Conservation (phyloP, 1,284 basidiomycete species). For the Vanrija sp. region DNA sequence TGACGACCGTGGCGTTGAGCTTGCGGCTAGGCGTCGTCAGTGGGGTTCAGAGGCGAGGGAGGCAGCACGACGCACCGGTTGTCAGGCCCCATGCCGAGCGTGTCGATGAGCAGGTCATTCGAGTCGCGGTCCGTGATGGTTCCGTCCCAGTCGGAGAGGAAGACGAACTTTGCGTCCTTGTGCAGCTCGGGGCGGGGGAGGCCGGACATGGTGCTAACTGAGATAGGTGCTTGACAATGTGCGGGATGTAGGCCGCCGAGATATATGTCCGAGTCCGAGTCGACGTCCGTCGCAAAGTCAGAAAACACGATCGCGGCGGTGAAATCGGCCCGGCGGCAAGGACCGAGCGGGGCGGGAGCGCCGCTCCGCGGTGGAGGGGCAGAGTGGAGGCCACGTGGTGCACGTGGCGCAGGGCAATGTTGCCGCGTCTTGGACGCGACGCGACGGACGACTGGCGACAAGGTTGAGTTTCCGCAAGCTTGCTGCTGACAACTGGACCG, state of each 20-base stretch:
- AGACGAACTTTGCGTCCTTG: conserved; percentile 74
- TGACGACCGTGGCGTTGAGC: conserved; percentile 67
- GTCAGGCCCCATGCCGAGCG: conserved; percentile 54
- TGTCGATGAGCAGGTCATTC: conserved; percentile 63
- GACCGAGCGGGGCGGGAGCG: too few species aligned
- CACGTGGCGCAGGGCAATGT: background rate
- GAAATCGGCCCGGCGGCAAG: too few species aligned
- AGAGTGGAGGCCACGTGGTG: too few species aligned
- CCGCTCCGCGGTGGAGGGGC: too few species aligned
- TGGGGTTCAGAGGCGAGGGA: background rate
- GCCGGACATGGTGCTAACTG: conserved; percentile 34
- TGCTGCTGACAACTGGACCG: too few species aligned
- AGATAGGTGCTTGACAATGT: too few species aligned
- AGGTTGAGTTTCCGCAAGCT: too few species aligned
- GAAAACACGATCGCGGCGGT: too few species aligned
- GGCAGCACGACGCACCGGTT: conserved; percentile 14
- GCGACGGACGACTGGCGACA: too few species aligned
- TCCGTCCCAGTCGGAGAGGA: conserved; percentile 86
- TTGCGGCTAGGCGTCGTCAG: conserved; percentile 50
- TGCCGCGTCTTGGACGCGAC: background rate
- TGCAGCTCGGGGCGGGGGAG: conserved; percentile 75
- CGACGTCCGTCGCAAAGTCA: too few species aligned
- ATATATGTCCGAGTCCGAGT: too few species aligned
- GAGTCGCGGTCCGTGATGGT: conserved; percentile 86
- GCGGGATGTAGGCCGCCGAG: too few species aligned